A percentile compares a stretch with the other conserved stretches of the same genome.
Evolutionary conservation across 495 filamentous ascomycete species (phyloP).

Genomic region (Aspergillus steynii): DNA sequence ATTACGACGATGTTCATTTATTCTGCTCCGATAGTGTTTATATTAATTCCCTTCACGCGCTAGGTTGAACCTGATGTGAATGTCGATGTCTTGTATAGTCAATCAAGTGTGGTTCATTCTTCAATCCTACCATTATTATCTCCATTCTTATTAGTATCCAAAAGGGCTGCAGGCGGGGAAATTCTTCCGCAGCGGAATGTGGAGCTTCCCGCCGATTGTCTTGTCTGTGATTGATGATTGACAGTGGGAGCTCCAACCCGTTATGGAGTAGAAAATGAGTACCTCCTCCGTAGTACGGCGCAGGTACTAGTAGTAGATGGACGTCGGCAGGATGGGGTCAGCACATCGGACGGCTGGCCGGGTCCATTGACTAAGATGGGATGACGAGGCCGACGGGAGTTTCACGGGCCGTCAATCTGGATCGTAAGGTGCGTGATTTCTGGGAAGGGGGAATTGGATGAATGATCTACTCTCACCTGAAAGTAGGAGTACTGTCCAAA

Average conservation of each 20-base stretch:
- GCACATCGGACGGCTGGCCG: slow-evolving; percentile 10
- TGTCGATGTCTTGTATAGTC: not conserved
- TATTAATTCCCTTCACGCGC: slow-evolving; percentile 5
- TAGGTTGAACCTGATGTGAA: not conserved
- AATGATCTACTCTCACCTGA: no score
- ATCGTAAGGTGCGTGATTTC: not conserved
- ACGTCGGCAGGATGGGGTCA: not conserved
- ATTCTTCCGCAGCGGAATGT: not conserved
- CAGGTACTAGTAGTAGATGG: no score
- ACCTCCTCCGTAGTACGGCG: no score
- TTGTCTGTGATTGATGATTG: no score
- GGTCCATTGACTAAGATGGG: slow-evolving; percentile 18
- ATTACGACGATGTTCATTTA: not conserved
- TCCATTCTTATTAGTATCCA: not conserved
- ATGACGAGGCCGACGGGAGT: no score
- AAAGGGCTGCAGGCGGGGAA: not conserved
- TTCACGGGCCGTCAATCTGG: no score
- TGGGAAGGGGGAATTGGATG: no score
- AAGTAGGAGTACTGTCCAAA: no score
- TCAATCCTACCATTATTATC: not conserved
- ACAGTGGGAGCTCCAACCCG: no score
- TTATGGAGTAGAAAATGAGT: no score
- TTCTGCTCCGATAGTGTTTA: not conserved
- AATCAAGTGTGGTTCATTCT: not conserved
- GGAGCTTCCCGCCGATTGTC: not conserved